A percentile compares a stretch with the other conserved stretches of the same genome.
These are phyloP conservation scores for Piloderma croceum DNA, from an alignment of 768 basidiomycete species.

Conservation along the genomic window DNA sequence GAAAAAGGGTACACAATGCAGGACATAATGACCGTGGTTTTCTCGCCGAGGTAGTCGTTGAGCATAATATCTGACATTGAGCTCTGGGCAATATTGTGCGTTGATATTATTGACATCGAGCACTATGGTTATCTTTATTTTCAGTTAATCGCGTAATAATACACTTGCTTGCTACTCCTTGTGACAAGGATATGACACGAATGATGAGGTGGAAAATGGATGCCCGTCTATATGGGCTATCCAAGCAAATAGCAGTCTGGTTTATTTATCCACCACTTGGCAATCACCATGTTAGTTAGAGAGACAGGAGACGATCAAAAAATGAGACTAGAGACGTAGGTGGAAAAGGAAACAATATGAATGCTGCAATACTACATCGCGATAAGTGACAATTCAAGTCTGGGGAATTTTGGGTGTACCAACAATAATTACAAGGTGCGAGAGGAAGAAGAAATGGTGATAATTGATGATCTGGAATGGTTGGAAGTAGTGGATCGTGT, in stretches of 20 bases:
- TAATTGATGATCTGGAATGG: neutral
- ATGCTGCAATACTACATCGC: too few species aligned
- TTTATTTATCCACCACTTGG: neutral
- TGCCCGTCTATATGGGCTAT: neutral
- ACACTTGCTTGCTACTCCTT: neutral
- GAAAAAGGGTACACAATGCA: too few species aligned
- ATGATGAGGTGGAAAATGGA: neutral
- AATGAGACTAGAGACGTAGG: neutral
- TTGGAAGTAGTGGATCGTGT: neutral
- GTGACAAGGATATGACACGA: neutral
- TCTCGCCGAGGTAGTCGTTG: neutral
- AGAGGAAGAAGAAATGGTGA: neutral
- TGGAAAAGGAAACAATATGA: constrained; percentile 1
- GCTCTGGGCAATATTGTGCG: neutral
- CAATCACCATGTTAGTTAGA: neutral
- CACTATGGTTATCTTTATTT: neutral
- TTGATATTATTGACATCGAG: neutral
- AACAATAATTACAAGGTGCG: neutral
- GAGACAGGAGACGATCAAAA: neutral
- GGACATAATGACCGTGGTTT: too few species aligned
- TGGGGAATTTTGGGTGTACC: too few species aligned
- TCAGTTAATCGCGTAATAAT: neutral
- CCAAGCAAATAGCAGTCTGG: neutral
- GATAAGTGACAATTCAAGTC: too few species aligned
- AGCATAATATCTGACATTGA: neutral